A percentile compares a stretch with the other conserved stretches of the same genome.
Conservation (phyloP, 176 grass and related monocot species). For the Cenchrus fungigraminus region DNA sequence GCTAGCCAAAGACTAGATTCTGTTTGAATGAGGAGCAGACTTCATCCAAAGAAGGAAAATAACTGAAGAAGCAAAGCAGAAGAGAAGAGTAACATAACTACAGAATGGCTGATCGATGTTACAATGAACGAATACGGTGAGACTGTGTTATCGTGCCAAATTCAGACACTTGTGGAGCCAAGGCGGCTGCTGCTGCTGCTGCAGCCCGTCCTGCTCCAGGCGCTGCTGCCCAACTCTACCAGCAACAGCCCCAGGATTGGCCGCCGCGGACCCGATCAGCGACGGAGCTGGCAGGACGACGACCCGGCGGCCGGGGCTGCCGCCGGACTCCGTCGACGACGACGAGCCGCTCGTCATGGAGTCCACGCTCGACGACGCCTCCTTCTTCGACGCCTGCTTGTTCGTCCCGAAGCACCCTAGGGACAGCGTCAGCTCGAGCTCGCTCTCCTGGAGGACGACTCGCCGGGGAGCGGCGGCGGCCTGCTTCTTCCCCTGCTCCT, state of each 20-base stretch:
- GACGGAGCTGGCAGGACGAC: not conserved
- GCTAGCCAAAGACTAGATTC: not conserved
- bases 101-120: not conserved
- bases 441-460: slow-evolving; percentile 27
- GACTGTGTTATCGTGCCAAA: slow-evolving; percentile 43
- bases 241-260: not conserved
- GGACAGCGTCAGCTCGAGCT: slow-evolving; percentile 53
- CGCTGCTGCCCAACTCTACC: not conserved
- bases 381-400: slow-evolving; percentile 1
- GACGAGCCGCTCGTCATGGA: slow-evolving; percentile 48
- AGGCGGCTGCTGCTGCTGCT: slow-evolving; percentile 47
- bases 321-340: slow-evolving; percentile 53
- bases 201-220: slow-evolving; percentile 34
- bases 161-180: slow-evolving; percentile 51
- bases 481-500: not conserved
- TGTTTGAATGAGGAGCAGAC: not conserved
- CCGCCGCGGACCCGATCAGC: not conserved
- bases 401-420: slow-evolving; percentile 28
- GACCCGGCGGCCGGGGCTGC: slow-evolving; percentile 15
- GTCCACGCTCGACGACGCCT: slow-evolving; percentile 41
- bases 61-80: not conserved
- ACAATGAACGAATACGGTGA: not conserved
- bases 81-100: not conserved
- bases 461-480: not conserved
- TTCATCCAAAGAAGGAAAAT: not conserved